Evolutionary conservation across 2,329 filamentous ascomycete species (phyloP), one percentile per base, ranked within the genome.

Genomic region (Rachicladosporium sp.): DNA sequence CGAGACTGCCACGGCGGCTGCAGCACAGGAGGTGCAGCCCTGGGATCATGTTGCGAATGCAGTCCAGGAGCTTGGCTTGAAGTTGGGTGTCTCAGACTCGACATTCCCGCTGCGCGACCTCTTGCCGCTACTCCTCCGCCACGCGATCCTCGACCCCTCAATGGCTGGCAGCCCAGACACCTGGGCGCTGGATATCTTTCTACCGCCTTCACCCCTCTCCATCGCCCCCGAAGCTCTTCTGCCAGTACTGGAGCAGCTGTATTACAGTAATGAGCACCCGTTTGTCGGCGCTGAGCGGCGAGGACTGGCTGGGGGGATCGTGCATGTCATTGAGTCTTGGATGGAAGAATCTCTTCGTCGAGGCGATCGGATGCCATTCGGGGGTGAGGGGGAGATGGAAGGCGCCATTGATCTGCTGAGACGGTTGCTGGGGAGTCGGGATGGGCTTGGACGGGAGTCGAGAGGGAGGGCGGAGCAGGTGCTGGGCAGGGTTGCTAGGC

Each of bases 21-120:
- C 65, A 0, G 29, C 45, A 5, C 46, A 47, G 29, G 40, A 70
- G 58, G 54, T 59, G 2, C 62, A 74, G 32, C 80, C 82, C 0
- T 89, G 82, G 61, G 83, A 89, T 58, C 70, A 71, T 2, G 72
- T 91, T 3, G 71, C 79, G 4, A 65, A 74, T 37, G 69, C 70
- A 43, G 65, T 78, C n/a, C 69, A 73, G 45, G 65, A 65, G 31
- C 63, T 80, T 11, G 75, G 74, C 11, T 65, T 64, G 39, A 68
- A 73, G 13, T 64, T 79, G 15, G 41, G 51, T 27, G 40, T 48
- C 8, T 47, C 49, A 23, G 51, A 56, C 35, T 48, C 51, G 1
- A 56, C 50, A 2, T 60, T 62, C 42, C 57, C 55, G 1, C 50
- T 59, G 19, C 47, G 52, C 32, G 60, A 61, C 19, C 65, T 76